Base-by-base conservation (phyloP, 176 grass and related monocot genomes). In the barley (Hordeum vulgare) region DNA sequence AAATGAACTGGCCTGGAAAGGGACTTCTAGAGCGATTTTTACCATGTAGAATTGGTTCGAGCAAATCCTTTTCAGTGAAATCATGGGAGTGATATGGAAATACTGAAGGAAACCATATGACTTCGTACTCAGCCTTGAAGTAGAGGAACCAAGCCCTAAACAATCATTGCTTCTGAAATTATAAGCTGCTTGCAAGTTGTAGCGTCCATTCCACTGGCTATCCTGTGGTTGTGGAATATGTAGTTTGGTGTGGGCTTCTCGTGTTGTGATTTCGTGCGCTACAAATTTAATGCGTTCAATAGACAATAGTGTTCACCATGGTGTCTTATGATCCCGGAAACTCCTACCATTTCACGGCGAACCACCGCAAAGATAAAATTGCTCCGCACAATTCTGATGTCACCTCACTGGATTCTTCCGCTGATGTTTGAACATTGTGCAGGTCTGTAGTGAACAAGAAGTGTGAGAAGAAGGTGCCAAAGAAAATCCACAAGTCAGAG, bases 401-500 rank as follows among this genome's bases (percentile, higher is more conserved):
- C 44, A 47, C 11, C 15, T 12, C 4, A 0, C 11, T 66, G 0
- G 28, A 45, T 61, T 68, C 59, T 75, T 29, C 17, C 9, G 0
- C 61, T 89, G 39, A 80, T 70, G 29, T 56, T 54, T 69, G 20
- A 42, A 71, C 14, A 20, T 69, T 42, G 23, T 34, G 78, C 85
- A 94, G 94, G 28, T 70, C 77, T 65, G 69, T 76, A 34, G 11
- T n/a, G 63, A 77, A 78, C 67, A 90, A 77, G 57, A 92, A 89
- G 61, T 83, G 83, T 3, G 79, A 97, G 26, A 89, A 66, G 57
- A 94, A 90, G 68, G 85, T 80, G 60, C 94, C 92, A 14, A 97
- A 94, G 87, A 94, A 94, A 79, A 81, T 78, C n/a, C 87, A 97
- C n/a, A 97, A 97, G 90, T 91, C 92, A 2, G 94, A 94, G 77